Evolutionary conservation across 495 filamentous ascomycete species (phyloP).

Genomic region (Hypoxylon lienhwacheense): DNA sequence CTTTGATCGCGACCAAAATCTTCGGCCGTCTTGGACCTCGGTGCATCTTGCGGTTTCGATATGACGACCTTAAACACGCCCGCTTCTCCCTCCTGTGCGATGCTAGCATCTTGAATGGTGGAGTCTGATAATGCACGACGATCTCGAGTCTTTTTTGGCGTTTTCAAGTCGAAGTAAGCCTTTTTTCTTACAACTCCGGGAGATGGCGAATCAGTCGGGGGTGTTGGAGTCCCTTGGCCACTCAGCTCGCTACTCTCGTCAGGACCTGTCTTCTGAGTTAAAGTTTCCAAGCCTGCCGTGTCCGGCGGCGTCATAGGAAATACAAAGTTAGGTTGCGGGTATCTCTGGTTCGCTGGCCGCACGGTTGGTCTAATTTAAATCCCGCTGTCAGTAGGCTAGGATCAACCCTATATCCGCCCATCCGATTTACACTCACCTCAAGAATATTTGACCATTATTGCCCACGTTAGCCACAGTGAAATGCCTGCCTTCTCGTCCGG

Average conservation of each 20-base stretch:
- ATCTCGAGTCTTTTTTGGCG: slow-evolving; percentile 37
- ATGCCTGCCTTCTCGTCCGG: slow-evolving; percentile 67
- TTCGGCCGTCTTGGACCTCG: slow-evolving; percentile 67
- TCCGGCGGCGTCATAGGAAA: slow-evolving; percentile 61
- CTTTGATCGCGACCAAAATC: slow-evolving; percentile 48
- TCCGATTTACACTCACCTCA: slow-evolving; percentile 66
- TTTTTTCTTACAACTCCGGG: slow-evolving; percentile 36
- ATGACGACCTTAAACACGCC: slow-evolving; percentile 84
- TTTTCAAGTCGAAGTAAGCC: slow-evolving; percentile 35
- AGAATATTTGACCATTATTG: slow-evolving; percentile 88
- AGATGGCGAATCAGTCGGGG: slow-evolving; percentile 35
- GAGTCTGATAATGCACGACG: slow-evolving; percentile 55
- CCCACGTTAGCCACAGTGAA: slow-evolving; percentile 95
- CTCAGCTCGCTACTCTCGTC: slow-evolving; percentile 50
- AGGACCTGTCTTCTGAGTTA: slow-evolving; percentile 36
- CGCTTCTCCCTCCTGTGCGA: slow-evolving; percentile 57
- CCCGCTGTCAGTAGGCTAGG: slow-evolving; percentile 3
- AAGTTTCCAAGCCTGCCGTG: slow-evolving; percentile 56
- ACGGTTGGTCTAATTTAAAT: slow-evolving; percentile 56
- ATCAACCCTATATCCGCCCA: slow-evolving; percentile 13
- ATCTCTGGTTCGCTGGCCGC: slow-evolving; percentile 59
- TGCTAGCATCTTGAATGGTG: slow-evolving; percentile 48
- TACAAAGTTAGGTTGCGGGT: slow-evolving; percentile 60
- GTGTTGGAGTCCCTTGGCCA: slow-evolving; percentile 47
- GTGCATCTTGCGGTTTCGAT: slow-evolving; percentile 65